Base-by-base conservation (phyloP, 192 early-diverging fungal genomes). In the Endogone sp. region DNA sequence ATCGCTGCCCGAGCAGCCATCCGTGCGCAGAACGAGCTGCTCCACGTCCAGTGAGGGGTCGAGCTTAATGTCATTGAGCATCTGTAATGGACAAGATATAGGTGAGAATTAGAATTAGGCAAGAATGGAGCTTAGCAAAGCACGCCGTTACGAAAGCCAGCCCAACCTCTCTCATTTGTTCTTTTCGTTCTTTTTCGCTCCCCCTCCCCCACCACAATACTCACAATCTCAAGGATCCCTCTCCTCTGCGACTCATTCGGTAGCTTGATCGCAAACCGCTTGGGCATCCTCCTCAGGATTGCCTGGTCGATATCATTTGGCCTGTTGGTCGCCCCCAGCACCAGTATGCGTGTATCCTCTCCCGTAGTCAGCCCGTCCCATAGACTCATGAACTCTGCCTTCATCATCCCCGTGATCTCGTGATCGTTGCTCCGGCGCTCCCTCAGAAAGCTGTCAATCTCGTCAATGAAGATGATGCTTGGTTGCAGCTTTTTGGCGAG, bases 341-440 rank as follows among this genome's bases (percentile, higher is more conserved):
- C 91, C 70, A 93, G 80, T 64, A 91, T 87, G 24, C 82, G 79
- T 23, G 66, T 81, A 64, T 85, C 84, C 62, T 91, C 84, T 25
- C 86, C 89, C 2, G 90, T 88, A 2, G 91, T 89, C 67, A 99
- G 80, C 3, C 98, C 98, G 77, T 99, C 98, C 98, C 98, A 99
- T 70, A 98, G 86, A 61, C 89, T 90, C 95, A 99, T 98, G 75
- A 98, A 99, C 82, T 98, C 98, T 23, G 98, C 96, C 83, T 99
- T 99, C 96, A 99, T 99, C 86, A 98, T 98, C 44, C 87, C 84
- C 55, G 94, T 98, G 44, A 94, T 94, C 79, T 99, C 98, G 71
- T 99, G 96, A 77, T 99, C 98, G 54, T 84, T 89, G 57, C 85
- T 91, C 71, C 84, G 75, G 54, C 95, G 86, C 58, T 98, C 95